Conservation (phyloP, 2,329 filamentous ascomycete genomes). For the Ceratocystis alfenasii region DNA sequence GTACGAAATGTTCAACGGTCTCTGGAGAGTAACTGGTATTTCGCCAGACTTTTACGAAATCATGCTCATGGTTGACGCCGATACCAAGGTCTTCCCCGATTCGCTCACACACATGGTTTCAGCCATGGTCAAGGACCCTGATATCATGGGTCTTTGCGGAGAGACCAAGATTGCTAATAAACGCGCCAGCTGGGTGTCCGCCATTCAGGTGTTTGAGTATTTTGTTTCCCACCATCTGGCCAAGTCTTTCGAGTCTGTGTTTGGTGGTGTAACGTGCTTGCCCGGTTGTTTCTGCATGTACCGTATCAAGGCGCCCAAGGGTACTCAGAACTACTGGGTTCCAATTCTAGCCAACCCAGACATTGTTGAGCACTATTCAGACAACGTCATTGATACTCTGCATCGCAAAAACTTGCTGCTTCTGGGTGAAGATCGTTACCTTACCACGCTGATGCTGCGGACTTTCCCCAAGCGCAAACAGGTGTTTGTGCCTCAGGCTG, state of each 20-base stretch:
- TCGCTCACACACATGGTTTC: conserved; percentile 97
- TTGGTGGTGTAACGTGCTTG: conserved; percentile 96
- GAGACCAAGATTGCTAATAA: conserved; percentile 99
- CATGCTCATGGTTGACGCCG: conserved; percentile 97
- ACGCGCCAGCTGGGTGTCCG: conserved; percentile 82
- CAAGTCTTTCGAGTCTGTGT: conserved; percentile 96
- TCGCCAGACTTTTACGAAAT: conserved; percentile 97
- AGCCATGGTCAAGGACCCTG: conserved; percentile 97
- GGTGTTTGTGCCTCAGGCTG: conserved; percentile 93
- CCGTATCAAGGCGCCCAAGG: conserved; percentile 97
- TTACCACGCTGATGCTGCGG: conserved; percentile 94
- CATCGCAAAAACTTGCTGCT: conserved; percentile 95
- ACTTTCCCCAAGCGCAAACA: conserved; percentile 99
- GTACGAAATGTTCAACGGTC: conserved; percentile 98
- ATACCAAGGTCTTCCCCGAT: conserved; percentile 98
- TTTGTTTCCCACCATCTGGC: conserved; percentile 96
- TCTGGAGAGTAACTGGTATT: conserved; percentile 98
- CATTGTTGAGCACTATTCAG: conserved; percentile 96
- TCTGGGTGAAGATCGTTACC: conserved; percentile 84
- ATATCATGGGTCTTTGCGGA: conserved; percentile 97
- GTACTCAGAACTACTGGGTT: conserved; percentile 98
- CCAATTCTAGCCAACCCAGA: conserved; percentile 97
- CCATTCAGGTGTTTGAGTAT: conserved; percentile 99
- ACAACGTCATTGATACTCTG: conserved; percentile 95
- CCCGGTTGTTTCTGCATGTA: conserved; percentile 99